These are phyloP conservation scores for Raffaelea albimanens DNA, from an alignment of 2,329 filamentous ascomycete species.

Conservation along the genomic window DNA sequence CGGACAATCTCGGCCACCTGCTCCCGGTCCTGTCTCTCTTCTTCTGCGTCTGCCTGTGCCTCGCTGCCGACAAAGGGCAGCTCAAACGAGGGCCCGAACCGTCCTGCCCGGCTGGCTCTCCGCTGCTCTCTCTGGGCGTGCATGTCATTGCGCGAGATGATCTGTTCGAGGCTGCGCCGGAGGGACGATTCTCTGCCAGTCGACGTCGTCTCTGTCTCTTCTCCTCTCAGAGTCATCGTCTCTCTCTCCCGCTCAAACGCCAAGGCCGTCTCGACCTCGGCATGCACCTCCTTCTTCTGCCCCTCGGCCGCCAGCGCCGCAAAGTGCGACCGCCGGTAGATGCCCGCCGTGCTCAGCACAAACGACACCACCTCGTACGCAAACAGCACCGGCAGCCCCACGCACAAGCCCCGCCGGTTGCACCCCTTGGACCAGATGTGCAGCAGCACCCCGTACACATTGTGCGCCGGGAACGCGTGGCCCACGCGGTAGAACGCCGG, in stretches of 20 bases:
- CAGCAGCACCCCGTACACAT: constrained; percentile 28
- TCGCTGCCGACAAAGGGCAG: neutral
- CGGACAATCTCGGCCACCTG: too few relatives aligned
- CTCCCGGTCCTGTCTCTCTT: neutral
- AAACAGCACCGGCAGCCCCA: constrained; percentile 32
- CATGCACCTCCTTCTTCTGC: constrained; percentile 15
- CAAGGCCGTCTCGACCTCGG: constrained; percentile 18
- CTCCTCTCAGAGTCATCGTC: neutral
- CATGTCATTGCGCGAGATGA: neutral
- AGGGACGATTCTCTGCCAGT: neutral
- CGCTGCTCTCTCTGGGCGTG: neutral
- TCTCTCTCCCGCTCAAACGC: constrained; percentile 13
- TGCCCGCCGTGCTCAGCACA: constrained; percentile 16
- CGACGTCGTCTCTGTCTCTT: neutral
- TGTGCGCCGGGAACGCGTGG: constrained; percentile 29
- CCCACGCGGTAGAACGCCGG: constrained; percentile 30
- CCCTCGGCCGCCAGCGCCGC: constrained; percentile 18
- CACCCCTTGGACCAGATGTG: constrained; percentile 34
- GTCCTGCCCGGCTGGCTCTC: neutral
- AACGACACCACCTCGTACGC: constrained; percentile 23
- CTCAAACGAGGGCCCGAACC: neutral
- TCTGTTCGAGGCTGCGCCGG: neutral
- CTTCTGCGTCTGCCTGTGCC: neutral
- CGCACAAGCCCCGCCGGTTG: constrained; percentile 24
- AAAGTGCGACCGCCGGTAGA: constrained; percentile 21